Evolutionary conservation across 2,329 filamentous ascomycete genomes (phyloP), one percentile per base, ranked within the genome.

Genomic region (Gliomastix tumulicola): DNA sequence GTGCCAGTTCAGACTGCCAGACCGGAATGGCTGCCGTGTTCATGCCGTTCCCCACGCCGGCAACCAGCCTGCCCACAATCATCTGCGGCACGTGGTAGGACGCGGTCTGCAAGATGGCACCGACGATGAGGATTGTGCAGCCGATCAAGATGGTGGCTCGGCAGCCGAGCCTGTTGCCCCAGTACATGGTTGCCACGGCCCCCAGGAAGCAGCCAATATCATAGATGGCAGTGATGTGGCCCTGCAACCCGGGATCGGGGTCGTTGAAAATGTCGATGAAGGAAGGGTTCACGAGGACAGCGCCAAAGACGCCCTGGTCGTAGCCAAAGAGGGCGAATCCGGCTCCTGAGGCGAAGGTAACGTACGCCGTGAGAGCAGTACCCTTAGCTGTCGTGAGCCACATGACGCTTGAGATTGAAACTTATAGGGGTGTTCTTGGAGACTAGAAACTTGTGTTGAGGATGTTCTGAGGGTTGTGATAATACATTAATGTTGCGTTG

Each of bases 191-290:
- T 34, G 60, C 54, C 37, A 69, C 56, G 31, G 67, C 60, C 21
- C 67, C 64, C 15, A 66, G 51, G 47, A 69, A 68, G 42, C 65
- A 69, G 2, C 68, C 69, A 16, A 68, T 51, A 41, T 68, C 62
- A 37, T 68, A 67, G 15, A 65, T 2, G 62, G 54, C 58, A 6
- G 62, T 61, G 6, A 41, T 41, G 0, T 50, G 41, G 2, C 25
- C 25, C 16, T 28, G 25, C 6, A 28, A 15, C 13, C 55, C 60
- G 2, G 62, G 56, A 38, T 59, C 52, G 21, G 59, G 59, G 40
- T 56, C 50, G 57, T 69, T 69, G 17, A 68, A 50, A 17, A 48
- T 49, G 27, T 49, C 44, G 21, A 21, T 27, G 31, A 42, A 42
- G 10, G 33, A 36, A 11, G 30, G 27, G 5, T 62, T 56, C 25